A percentile compares a stretch with the other conserved stretches of the same genome.
Conservation (phyloP, 176 grass and related monocot genomes). For the Saccharum officinarum region DNA sequence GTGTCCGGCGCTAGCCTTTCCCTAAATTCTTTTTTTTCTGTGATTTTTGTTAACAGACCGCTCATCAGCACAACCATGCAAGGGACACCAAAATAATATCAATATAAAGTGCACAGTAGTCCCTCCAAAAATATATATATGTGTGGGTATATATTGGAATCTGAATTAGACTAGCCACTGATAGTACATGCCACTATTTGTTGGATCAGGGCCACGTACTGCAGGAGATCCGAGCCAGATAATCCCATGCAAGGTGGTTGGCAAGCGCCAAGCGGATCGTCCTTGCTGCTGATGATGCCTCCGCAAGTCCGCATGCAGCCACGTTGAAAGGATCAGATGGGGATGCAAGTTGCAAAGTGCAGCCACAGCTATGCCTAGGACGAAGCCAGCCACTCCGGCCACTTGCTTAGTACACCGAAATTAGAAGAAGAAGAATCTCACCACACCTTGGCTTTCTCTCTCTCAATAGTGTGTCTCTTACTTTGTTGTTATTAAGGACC, state of each 20-base stretch:
- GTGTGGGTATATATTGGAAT: not conserved
- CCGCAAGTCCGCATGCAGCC: not conserved
- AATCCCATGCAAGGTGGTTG: conserved; percentile 3
- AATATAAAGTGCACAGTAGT: too few species aligned
- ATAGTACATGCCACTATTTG: not conserved
- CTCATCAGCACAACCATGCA: too few species aligned
- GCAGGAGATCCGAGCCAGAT: not conserved
- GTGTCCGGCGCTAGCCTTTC: too few species aligned
- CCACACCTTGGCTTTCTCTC: not conserved
- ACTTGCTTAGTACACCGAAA: too few species aligned
- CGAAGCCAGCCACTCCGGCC: too few species aligned
- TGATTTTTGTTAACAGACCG: too few species aligned
- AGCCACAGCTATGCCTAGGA: not conserved
- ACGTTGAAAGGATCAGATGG: not conserved
- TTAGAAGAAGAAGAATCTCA: not conserved
- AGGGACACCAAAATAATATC: too few species aligned
- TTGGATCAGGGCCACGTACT: too few species aligned
- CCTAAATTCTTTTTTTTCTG: too few species aligned
- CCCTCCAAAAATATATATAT: too few species aligned
- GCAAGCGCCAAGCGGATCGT: not conserved
- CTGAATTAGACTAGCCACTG: not conserved
- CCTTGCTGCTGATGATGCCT: not conserved
- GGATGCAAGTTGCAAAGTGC: conserved; percentile 10
- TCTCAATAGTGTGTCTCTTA: not conserved
- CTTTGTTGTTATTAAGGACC: not conserved